These are phyloP conservation scores for Ascochyta fabae DNA, from an alignment of 2,329 filamentous ascomycete species.

Conservation along the genomic window DNA sequence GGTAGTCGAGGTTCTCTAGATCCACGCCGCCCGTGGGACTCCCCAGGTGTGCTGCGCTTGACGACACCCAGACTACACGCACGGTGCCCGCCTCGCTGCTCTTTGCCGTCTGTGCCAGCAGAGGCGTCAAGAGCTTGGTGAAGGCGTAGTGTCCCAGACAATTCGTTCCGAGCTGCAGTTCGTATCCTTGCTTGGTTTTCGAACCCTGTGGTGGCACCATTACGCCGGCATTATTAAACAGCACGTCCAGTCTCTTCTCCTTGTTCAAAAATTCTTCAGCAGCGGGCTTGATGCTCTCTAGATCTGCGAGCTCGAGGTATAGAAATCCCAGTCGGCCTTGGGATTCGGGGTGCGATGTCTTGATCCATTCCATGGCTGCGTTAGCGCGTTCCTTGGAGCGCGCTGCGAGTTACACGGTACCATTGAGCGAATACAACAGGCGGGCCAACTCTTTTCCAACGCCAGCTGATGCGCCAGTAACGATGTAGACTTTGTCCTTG, in stretches of 20 bases:
- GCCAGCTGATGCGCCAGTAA: conserved; percentile 58
- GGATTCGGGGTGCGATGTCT: conserved; percentile 31
- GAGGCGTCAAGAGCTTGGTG: conserved; percentile 47
- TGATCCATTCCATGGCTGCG: conserved; percentile 57
- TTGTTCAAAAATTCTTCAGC: conserved; percentile 47
- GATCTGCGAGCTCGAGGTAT: conserved; percentile 51
- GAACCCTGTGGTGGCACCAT: conserved; percentile 35
- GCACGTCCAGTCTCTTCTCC: conserved; percentile 52
- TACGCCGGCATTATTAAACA: conserved; percentile 49
- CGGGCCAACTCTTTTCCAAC: conserved; percentile 61
- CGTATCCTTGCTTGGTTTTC: conserved; percentile 32
- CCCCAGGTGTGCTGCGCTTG: conserved; percentile 14
- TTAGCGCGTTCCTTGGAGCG: conserved; percentile 48
- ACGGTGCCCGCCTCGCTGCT: conserved; percentile 31
- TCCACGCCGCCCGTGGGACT: conserved; percentile 26
- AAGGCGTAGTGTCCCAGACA: conserved; percentile 52
- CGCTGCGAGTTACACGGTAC: conserved; percentile 62
- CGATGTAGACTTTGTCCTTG: conserved; percentile 58
- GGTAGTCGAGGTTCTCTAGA: conserved; percentile 26
- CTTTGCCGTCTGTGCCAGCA: conserved; percentile 42
- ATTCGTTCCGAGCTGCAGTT: conserved; percentile 50
- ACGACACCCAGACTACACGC: conserved; percentile 45
- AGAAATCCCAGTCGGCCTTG: conserved; percentile 31
- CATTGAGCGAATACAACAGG: conserved; percentile 62
- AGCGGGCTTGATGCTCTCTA: conserved; percentile 47